These are phyloP conservation scores for Pseudognaphalium luteoalbum DNA, from an alignment of 129 eudicot genomes.

Conservation along the genomic window DNA sequence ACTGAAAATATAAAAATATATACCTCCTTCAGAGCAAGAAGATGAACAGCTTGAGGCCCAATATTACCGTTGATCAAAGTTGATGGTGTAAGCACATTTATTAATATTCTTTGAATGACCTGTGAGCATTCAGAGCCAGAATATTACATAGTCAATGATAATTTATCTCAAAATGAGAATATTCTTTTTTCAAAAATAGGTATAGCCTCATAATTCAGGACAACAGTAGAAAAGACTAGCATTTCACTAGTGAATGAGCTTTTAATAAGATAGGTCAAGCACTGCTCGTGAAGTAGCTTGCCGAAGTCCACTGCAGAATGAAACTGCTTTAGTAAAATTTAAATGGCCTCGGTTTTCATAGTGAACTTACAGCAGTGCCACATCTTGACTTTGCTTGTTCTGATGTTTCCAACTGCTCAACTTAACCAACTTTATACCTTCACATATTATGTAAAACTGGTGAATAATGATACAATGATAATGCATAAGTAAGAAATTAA, in stretches of 20 bases:
- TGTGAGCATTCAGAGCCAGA: constrained; percentile 28
- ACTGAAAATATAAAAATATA: constrained; percentile 1
- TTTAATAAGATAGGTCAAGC: background rate
- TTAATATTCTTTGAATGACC: constrained; percentile 87
- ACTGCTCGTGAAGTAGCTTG: constrained; percentile 2
- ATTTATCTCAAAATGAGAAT: background rate
- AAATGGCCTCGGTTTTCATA: constrained; percentile 7
- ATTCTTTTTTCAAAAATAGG: constrained; percentile 12
- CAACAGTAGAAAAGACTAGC: background rate
- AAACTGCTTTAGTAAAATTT: background rate
- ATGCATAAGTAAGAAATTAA: constrained; percentile 15
- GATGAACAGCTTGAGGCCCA: constrained; percentile 99
- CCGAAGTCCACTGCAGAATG: background rate
- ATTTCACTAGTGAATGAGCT: constrained; percentile 8
- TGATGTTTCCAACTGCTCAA: constrained; percentile 91
- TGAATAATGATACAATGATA: constrained; percentile 13
- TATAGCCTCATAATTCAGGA: constrained; percentile 11
- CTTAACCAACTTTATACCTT: constrained; percentile 97
- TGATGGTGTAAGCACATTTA: constrained; percentile 78
- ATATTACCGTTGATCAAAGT: constrained; percentile 76
- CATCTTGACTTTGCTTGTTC: constrained; percentile 98
- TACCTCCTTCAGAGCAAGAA: constrained; percentile 94
- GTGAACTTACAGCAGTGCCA: constrained; percentile 68
- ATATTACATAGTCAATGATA: background rate
- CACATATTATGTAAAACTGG: constrained; percentile 11